Evolutionary conservation across 306 rosid genomes (phyloP), one percentile per base, ranked within the genome.

Genomic region (Alnus rubra): DNA sequence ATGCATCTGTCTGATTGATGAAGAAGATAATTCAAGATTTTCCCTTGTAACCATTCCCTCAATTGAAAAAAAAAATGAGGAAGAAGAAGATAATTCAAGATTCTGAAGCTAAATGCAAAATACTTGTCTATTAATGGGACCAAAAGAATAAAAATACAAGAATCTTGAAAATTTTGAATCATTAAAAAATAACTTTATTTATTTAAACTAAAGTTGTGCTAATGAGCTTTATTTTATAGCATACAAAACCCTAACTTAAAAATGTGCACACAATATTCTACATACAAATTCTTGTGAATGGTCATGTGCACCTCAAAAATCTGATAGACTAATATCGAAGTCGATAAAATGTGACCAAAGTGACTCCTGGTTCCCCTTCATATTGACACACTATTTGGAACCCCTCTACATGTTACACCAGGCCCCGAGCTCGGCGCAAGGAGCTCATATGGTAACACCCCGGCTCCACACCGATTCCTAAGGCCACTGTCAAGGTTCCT

Each of bases 381-480:
- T n/a, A 88, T 90, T 1, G 99, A 92, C 48, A 95, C 95, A 75
- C 99, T 95, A 47, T 95, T 95, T 16, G 99, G 99, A 44, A 95
- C 91, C 30, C 99, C 99, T 80, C 99, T 87, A 80, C 99, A 91
- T 11, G 99, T 95, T 64, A 93, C 91, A 4, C 99, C 99, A n/a
- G 98, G 89, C 71, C 84, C 92, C 3, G 99, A 95, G 80, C 93
- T 91, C n/a, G 98, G 93, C 3, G 97, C 92, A 59, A 95, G 97
- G 16, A 95, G 85, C 80, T 95, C 99, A 49, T 95, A 95, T 45
- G 99, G 90, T 33, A 95, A 81, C 73, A 93, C 98, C 1, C 99
- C 99, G 0, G 99, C 99, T 12, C 99, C 99, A 62, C 99, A 92
- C 4, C 99, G 88, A 52, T 92, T 93, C 80, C 79, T 91, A 9